Evolutionary conservation across 768 basidiomycete genomes (phyloP), one percentile per base, ranked within the genome.

Genomic region (Mycena vulgaris): DNA sequence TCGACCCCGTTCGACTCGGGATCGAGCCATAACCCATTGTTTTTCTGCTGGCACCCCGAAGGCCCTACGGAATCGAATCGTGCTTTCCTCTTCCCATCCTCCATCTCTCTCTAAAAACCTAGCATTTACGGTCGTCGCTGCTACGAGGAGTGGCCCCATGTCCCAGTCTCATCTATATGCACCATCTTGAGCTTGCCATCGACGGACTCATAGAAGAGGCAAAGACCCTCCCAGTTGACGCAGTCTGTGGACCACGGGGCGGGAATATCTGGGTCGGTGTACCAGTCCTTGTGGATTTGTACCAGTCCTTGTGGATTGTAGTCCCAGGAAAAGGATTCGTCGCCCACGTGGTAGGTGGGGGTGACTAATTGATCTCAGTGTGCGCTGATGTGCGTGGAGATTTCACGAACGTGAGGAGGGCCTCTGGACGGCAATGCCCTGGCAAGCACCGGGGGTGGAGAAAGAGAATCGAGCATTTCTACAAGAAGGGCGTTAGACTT

Each of bases 161-260:
- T n/a, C n/a, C n/a, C n/a, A n/a, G n/a, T n/a, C n/a, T n/a, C n/a
- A n/a, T n/a, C n/a, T n/a, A n/a, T n/a, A n/a, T n/a, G n/a, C n/a
- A n/a, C n/a, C n/a, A n/a, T n/a, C 45, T 31, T 60, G 19, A 48
- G 58, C n/a, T 21, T 31, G 11, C 58, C 58, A n/a, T 33, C 40
- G 42, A 60, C 58, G 30, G 40, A 35, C 33, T 55, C 31, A 33
- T 55, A 30, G 53, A 55, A 55, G 53, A 55, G 31, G 31, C 31
- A 23, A 21, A 55, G 35, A 23, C 53, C 53, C 53, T 55, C 53
- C 53, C 53, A 55, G 21, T 55, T 17, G 53, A 35, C 53, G 31
- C 53, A 55, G 53, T 23, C 31, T 31, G 53, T 55, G 53, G 53
- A 55, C 31, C 53, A 55, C 33, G 53, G 53, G 21, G n/a, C n/a